A percentile compares a stretch with the other conserved stretches of the same genome.
Conservation (phyloP, 2,329 filamentous ascomycete genomes). For the Aaosphaeria arxii region DNA sequence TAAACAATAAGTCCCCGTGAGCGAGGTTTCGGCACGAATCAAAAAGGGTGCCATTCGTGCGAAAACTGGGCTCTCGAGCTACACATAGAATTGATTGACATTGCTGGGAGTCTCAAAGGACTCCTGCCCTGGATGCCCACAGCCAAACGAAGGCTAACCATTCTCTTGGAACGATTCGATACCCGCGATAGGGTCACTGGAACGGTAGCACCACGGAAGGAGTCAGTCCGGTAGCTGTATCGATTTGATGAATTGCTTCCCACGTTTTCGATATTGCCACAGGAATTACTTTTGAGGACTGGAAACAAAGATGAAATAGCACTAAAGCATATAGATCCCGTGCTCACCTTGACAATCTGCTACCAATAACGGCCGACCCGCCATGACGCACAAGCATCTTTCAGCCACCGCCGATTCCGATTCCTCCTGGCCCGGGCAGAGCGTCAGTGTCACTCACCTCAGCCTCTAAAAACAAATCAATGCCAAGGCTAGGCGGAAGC, state of each 20-base stretch:
- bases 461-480: conserved; percentile 37
- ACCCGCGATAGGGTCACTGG: conserved; percentile 27
- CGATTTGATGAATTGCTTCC: conserved; percentile 14
- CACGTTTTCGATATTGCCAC: conserved; percentile 27
- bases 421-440: conserved; percentile 32
- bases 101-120: conserved; percentile 12
- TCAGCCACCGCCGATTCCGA: conserved; percentile 37
- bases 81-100: conserved; percentile 9
- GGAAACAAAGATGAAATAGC: conserved; percentile 20
- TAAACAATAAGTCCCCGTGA: conserved; percentile 4
- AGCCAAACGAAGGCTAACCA: too few relatives aligned
- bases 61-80: conserved; percentile 6
- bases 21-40: background rate
- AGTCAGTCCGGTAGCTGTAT: conserved; percentile 25
- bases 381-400: conserved; percentile 38
- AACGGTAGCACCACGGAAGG: conserved; percentile 25
- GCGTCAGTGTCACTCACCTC: conserved; percentile 35
- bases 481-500: conserved; percentile 37
- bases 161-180: background rate
- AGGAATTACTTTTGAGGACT: conserved; percentile 28
- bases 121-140: background rate
- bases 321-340: conserved; percentile 25
- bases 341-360: conserved; percentile 18
- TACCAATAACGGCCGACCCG: conserved; percentile 25
- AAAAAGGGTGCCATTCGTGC: conserved; percentile 5